Evolutionary conservation across 164 flowering plant species (phyloP).

Genomic region (Platanus orientalis): DNA sequence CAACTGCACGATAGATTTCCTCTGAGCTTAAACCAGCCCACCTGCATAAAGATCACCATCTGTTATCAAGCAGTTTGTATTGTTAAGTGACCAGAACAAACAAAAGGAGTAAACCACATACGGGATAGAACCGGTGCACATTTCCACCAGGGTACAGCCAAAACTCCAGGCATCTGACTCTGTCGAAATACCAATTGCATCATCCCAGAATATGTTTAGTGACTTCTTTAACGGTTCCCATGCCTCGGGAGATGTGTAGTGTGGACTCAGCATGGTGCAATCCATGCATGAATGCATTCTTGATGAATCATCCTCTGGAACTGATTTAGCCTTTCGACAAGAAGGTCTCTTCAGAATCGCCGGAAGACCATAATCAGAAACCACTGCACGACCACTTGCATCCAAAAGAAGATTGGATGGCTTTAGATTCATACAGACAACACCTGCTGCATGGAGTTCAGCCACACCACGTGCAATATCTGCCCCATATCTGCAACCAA

Average conservation of each 20-base stretch:
- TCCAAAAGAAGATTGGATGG: conserved; percentile 98
- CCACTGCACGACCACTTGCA: conserved; percentile 81
- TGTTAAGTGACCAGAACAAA: conserved; percentile 4
- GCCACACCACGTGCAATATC: conserved; percentile 98
- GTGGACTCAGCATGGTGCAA: conserved; percentile 90
- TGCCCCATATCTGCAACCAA: conserved; percentile 79
- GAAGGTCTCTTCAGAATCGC: conserved; percentile 76
- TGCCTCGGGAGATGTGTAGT: conserved; percentile 96
- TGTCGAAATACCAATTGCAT: conserved; percentile 80
- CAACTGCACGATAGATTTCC: conserved; percentile 83
- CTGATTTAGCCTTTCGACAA: conserved; percentile 70
- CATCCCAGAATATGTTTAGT: conserved; percentile 89
- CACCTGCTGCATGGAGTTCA: conserved; percentile 98
- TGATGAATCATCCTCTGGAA: conserved; percentile 56
- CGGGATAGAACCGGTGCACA: conserved; percentile 99
- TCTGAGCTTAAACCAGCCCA: conserved; percentile 95
- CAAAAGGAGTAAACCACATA: conserved; percentile 38
- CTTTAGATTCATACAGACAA: conserved; percentile 92
- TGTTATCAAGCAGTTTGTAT: conserved; percentile 7
- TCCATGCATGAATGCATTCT: conserved; percentile 92
- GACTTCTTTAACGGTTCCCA: conserved; percentile 96
- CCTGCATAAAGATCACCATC: conserved; percentile 37
- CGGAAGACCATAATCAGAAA: conserved; percentile 97
- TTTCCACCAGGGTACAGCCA: conserved; percentile 97
- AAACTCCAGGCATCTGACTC: conserved; percentile 99